Evolutionary conservation across 192 early-diverging fungal species (phyloP).

Genomic region (Coemansia sp.): DNA sequence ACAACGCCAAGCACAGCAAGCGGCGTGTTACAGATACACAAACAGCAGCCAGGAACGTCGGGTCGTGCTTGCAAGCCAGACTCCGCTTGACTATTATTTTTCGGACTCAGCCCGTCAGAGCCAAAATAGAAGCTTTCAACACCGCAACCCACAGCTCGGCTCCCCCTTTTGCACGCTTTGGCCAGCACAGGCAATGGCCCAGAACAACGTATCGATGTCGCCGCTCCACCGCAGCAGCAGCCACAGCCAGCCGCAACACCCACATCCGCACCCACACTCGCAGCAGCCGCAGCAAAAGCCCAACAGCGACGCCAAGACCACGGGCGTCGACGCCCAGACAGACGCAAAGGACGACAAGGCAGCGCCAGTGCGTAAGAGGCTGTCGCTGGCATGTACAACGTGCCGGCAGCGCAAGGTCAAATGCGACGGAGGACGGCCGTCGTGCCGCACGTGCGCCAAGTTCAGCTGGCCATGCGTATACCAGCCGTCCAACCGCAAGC

Average conservation of each 20-base stretch:
- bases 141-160: conserved; percentile 1
- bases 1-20: conserved; percentile 5
- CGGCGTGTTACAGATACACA: background rate
- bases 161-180: background rate
- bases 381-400: conserved; percentile 56
- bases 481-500: conserved; percentile 82
- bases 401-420: conserved; percentile 67
- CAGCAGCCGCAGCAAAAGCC: conserved; percentile 12
- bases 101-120: too few relatives aligned
- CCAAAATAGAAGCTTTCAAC: background rate
- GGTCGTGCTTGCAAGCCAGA: too few relatives aligned
- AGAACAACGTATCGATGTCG: conserved; percentile 7
- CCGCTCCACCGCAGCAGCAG: conserved; percentile 4
- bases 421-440: conserved; percentile 80
- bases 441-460: conserved; percentile 78
- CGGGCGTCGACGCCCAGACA: conserved; percentile 1
- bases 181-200: conserved; percentile 17
- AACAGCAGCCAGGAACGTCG: background rate
- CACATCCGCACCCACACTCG: conserved; percentile 1
- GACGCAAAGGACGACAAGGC: conserved; percentile 50
- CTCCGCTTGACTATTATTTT: too few relatives aligned
- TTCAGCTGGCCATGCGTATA: conserved; percentile 73
- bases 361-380: conserved; percentile 51
- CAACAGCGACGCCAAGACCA: background rate
- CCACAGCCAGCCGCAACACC: background rate